Evolutionary conservation across 768 basidiomycete species (phyloP).

Genomic region (Neoboletus magnificus): DNA sequence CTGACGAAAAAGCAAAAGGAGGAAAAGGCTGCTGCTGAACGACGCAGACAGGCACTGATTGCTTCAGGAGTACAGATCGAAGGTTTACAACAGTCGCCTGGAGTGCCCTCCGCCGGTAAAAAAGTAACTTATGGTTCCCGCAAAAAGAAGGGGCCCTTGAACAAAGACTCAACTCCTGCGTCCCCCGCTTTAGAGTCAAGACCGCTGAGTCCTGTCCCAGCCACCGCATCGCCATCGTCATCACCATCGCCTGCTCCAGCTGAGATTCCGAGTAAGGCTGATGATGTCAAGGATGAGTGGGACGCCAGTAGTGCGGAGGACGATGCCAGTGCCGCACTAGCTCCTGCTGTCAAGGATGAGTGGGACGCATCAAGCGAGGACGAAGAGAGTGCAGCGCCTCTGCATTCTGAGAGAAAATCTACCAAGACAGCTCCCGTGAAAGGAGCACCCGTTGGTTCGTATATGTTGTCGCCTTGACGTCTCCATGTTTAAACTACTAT

Average conservation of each 20-base stretch:
- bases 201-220: conserved; percentile 40
- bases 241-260: conserved; percentile 27
- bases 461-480: not conserved
- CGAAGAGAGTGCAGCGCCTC: conserved; percentile 37
- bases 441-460: conserved; percentile 11
- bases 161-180: conserved; percentile 36
- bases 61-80: conserved; percentile 89
- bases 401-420: conserved; percentile 14
- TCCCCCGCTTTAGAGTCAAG: conserved; percentile 55
- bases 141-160: conserved; percentile 67
- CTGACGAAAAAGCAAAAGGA: conserved; percentile 98
- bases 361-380: conserved; percentile 73
- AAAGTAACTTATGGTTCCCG: conserved; percentile 81
- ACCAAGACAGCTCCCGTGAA: conserved; percentile 7
- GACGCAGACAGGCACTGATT: conserved; percentile 85
- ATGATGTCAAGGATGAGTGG: conserved; percentile 51
- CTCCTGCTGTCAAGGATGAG: conserved; percentile 44
- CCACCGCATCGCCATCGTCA: conserved; percentile 24
- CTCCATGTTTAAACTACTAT: not conserved
- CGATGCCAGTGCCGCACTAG: conserved; percentile 25
- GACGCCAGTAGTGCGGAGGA: conserved; percentile 48
- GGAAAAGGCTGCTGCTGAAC: conserved; percentile 86
- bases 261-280: conserved; percentile 23
- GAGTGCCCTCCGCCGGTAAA: conserved; percentile 45
- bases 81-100: conserved; percentile 66